Evolutionary conservation across 1,139 yeast species (phyloP), one percentile per base, ranked within the genome.

Genomic region (Taphrina pruni): DNA sequence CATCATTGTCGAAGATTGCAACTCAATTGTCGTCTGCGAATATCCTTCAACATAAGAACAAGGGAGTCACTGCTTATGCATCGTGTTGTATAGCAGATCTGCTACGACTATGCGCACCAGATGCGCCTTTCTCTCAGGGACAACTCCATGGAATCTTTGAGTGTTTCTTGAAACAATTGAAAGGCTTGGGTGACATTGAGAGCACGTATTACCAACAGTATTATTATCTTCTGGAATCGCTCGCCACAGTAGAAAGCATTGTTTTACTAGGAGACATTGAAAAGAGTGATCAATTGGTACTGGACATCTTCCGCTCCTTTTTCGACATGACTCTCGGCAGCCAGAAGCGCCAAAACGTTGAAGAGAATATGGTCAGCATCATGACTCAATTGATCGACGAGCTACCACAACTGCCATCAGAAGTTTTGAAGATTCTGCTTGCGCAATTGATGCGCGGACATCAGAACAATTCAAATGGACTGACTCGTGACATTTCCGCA

Each of bases 31-130:
- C 84, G 6, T 85, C 85, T 73, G 83, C 83, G 71, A 88, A 87
- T 74, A 79, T 90, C 26, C 73, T 89, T 9, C 81, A 80, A 52
- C 88, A 88, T 75, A 80, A 85, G 66, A 91, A 90, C 75, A 73
- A 78, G 2, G 96, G 96, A 2, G 87, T 92, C 2, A 89, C 87
- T 73, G 87, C 93, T 0, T 86, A 83, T 71, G 84, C 85, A 1
- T 87, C 95, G 20, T 88, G 96, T 75, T 87, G 95, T 72, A 74
- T 92, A 11, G 84, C 93, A 2, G 97, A 92, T 76, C 81, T 93
- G 14, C 78, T 93, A 56, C 82, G 97, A 71, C 78, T 92, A 11
- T 88, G 83, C 76, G 97, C 97, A 0, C 97, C 97, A 0, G 90
- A 92, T 77, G 97, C 97, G 5, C 97, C 98, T 6, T 92, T 84